phyloP scores from a whole-genome alignment of 2,329 filamentous ascomycete genomes.

The Pezicula neosporulosa region DNA sequence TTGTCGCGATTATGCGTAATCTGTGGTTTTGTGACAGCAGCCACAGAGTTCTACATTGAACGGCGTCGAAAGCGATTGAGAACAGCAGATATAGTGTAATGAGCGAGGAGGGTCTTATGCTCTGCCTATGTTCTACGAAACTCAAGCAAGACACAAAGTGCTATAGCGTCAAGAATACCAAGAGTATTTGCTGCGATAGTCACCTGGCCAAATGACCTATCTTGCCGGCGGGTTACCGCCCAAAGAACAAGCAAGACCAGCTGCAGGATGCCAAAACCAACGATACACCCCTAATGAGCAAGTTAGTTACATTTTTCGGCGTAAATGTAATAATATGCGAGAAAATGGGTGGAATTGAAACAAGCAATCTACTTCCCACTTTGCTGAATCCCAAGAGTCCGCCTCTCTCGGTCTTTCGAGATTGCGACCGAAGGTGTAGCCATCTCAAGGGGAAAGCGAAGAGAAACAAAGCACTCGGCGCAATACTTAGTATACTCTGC shows the following conservation, averaged over 20 bases:
- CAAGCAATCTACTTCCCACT: neutral
- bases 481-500: constrained; percentile 5
- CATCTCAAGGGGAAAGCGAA: neutral
- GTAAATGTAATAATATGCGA: neutral
- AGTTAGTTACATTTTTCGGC: neutral
- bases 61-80: neutral
- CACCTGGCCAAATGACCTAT: neutral
- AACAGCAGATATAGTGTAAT: neutral
- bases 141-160: neutral
- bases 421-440: neutral
- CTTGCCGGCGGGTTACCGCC: neutral
- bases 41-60: neutral
- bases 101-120: neutral
- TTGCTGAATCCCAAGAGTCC: neutral
- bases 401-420: neutral
- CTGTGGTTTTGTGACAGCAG: neutral
- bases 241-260: neutral
- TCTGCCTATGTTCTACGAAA: neutral
- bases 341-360: neutral
- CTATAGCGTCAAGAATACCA: neutral
- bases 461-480: constrained; percentile 1
- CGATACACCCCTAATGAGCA: neutral
- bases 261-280: neutral
- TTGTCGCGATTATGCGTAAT: neutral
- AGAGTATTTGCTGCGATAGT: neutral